phyloP scores from a whole-genome alignment of 345 rosid genomes.

The Capsella bursapastoris region DNA sequence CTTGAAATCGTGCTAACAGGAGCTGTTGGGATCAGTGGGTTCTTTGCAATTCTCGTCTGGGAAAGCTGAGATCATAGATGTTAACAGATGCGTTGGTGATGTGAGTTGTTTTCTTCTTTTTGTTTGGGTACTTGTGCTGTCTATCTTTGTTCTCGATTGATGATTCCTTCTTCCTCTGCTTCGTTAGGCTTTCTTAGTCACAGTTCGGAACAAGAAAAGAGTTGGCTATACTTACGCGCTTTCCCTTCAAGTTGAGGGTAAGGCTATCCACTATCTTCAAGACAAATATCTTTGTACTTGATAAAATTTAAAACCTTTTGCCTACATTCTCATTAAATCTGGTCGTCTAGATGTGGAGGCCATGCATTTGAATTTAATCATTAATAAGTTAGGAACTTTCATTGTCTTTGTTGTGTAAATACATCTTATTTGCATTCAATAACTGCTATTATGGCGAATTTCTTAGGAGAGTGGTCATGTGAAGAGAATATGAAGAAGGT shows the following conservation, averaged over 20 bases:
- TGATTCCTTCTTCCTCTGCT: background rate
- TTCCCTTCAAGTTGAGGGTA: constrained; percentile 77
- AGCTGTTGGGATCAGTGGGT: constrained; percentile 67
- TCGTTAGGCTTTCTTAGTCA: constrained; percentile 86
- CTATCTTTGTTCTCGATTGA: constrained; percentile 4
- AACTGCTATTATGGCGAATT: background rate
- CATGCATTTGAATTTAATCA: background rate
- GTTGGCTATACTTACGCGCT: constrained; percentile 88
- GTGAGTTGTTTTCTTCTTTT: constrained; percentile 50
- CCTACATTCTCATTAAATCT: background rate
- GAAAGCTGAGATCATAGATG: constrained; percentile 73
- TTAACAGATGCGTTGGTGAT: constrained; percentile 78
- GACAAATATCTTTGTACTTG: background rate
- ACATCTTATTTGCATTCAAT: background rate
- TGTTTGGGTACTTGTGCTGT: background rate
- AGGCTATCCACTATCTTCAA: background rate
- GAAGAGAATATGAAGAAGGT: constrained; percentile 64
- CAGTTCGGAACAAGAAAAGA: constrained; percentile 87
- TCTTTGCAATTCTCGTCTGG: constrained; percentile 73
- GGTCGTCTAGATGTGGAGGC: background rate
- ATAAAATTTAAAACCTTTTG: background rate
- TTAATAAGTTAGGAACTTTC: background rate
- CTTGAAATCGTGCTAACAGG: constrained; percentile 47
- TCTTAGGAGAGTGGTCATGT: constrained; percentile 82
- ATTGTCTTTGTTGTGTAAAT: background rate